Base-by-base conservation (phyloP, 345 rosid genomes). In the Xanthoceras sorbifolium region DNA sequence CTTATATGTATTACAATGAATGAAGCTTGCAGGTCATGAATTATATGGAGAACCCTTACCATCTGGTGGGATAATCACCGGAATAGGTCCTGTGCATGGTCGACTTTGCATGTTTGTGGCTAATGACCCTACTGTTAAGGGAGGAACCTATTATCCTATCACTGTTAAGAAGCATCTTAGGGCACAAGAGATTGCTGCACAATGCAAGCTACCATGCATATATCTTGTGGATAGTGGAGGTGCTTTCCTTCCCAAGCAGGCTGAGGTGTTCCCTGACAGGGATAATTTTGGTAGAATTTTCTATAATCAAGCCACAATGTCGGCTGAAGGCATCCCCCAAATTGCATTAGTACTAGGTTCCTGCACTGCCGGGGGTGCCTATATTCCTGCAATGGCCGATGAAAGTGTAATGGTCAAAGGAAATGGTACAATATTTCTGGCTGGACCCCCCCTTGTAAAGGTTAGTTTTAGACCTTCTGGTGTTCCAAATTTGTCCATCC, bases 311-410 rank as follows among this genome's bases (percentile, higher is more conserved):
- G 96, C 99, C 22, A 80, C 84, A 64, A 90, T 95, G 99, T 95
- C 99, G 18, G 88, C 99, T 22, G 81, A 92, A 42, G 97, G 99
- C 48, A 93, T 95, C 75, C 98, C 99, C 31, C 99, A 95, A 78
- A 90, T 95, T 78, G 99, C 99, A 44, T 77, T 93, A 69, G 99
- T 93, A 14, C 83, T 95, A 77, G 99, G 99, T 55, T 95, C 97
- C 3, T 95, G 99, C 84, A 95, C 98, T 61, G 97, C 97, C 9
- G 98, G 98, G 70, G 99, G 97, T 73, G 99, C 99, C 29, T 95
- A 95, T 85, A 95, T 93, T 66, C 98, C 99, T 80, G 98, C 99
- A 42, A 95, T 95, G 98, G 99, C 99, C 42, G 99, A 95, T 80
- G 97, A 93, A 68, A 95, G 99, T 89, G 96, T 95, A 8, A 95